Base-by-base conservation (phyloP, 2,329 filamentous ascomycete genomes). In the Pseudopyrenochaeta lycopersici region DNA sequence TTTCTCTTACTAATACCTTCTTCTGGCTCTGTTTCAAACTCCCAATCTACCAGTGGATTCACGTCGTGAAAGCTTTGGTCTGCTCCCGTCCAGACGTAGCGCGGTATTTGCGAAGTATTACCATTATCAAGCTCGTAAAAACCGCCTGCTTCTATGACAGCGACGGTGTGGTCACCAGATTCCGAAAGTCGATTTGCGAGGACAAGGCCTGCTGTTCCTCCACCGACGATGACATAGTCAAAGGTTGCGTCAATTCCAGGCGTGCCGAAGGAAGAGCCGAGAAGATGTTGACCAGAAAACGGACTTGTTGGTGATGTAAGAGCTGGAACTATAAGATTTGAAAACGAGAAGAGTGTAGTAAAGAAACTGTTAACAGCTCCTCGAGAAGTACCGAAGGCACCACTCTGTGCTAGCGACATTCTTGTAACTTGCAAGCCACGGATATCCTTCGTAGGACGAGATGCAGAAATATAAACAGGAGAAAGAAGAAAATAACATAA, bases 111-210 rank as follows among this genome's bases (percentile, higher is more conserved):
- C n/a, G 55, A 62, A 7, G 42, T 35, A 38, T 69, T 69, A 4
- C 62, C 59, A 41, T 68, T 67, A 36, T 15, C 32, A n/a, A 67
- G 29, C 38, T 73, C 64, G 43, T 70, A 71, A 48, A 70, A 72
- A 11, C 21, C 40, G 1, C 70, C 69, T 1, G 69, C 67, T 58
- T 72, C 67, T 31, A 72, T 55, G n/a, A 71, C 52, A 9, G 62
- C 67, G 21, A 72, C 60, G 3, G 38, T 49, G 11, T 57, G n/a
- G 2, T 11, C 30, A 3, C 39, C 38, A n/a, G 51, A 47, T 31
- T 39, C 57, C 7, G 67, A 49, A 17, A 70, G 60, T 2, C 68
- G 62, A 21, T 53, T 55, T 2, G 68, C 67, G 15, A 70, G 31
- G 3, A 48, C 35, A 15, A 70, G 56, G 14, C 68, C 67, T 1